Conservation (phyloP, 257 asterid genomes). For the Cordia subcordata region DNA sequence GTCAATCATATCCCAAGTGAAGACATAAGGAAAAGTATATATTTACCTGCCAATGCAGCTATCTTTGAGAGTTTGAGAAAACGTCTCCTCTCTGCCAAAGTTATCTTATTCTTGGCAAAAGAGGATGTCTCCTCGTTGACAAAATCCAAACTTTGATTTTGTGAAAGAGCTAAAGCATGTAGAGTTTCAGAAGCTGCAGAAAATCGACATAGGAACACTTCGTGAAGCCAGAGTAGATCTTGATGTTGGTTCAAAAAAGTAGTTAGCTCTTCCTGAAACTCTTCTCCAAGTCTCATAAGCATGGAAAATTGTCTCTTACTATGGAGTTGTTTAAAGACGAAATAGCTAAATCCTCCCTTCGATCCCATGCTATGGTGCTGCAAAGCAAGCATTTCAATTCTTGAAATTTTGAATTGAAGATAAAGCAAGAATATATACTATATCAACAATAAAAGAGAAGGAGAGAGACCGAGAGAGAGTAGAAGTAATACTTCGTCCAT, state of each 20-base stretch:
- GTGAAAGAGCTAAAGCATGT: constrained; percentile 65
- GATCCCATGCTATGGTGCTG: constrained; percentile 91
- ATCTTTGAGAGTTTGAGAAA: constrained; percentile 79
- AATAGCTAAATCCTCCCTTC: constrained; percentile 85
- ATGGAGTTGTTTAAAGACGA: constrained; percentile 73
- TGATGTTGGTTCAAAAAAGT: constrained; percentile 65
- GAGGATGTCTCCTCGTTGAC: constrained; percentile 36
- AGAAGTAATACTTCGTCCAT: too few species aligned
- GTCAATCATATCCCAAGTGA: neutral
- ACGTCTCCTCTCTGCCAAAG: constrained; percentile 70
- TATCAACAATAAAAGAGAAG: neutral
- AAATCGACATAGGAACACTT: constrained; percentile 77
- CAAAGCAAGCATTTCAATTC: constrained; percentile 19
- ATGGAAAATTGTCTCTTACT: constrained; percentile 60
- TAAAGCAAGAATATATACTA: neutral
- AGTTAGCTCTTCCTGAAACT: constrained; percentile 74
- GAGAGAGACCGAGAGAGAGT: too few species aligned
- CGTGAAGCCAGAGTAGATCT: constrained; percentile 91
- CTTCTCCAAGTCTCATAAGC: constrained; percentile 90
- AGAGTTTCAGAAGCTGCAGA: constrained; percentile 84
- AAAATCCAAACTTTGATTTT: constrained; percentile 36
- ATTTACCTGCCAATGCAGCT: constrained; percentile 79
- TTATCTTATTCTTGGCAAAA: constrained; percentile 23
- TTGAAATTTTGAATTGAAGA: neutral
- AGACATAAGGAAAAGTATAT: constrained; percentile 7